Conservation (phyloP, 371 early-diverging fungal genomes). For the Zopfochytrium polystomum region DNA sequence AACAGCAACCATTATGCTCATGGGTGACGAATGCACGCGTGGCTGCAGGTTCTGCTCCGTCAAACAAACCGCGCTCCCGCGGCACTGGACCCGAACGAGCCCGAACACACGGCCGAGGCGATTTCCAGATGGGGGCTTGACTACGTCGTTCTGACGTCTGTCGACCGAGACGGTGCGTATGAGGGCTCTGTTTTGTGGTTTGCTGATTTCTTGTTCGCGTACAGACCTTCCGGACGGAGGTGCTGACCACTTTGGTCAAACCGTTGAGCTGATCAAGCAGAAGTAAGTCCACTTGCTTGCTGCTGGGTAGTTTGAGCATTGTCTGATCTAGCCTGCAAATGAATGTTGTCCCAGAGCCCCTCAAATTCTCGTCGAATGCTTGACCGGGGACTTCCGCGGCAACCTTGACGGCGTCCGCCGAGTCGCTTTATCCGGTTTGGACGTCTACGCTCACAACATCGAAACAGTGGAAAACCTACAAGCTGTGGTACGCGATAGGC, state of each 20-base stretch:
- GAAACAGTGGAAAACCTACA: slow-evolving; percentile 94
- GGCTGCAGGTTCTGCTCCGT: slow-evolving; percentile 98
- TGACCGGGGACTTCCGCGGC: slow-evolving; percentile 94
- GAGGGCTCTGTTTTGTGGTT: neutral
- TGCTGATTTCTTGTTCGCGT: neutral
- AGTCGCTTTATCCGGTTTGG: slow-evolving; percentile 87
- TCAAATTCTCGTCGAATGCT: slow-evolving; percentile 90
- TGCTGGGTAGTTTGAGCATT: too few relatives aligned
- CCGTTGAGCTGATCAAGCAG: slow-evolving; percentile 79
- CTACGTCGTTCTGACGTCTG: slow-evolving; percentile 95
- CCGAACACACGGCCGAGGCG: slow-evolving; percentile 92
- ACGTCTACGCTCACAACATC: slow-evolving; percentile 98
- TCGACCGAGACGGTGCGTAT: slow-evolving; percentile 84
- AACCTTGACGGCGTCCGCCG: slow-evolving; percentile 69
- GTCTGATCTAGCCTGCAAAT: too few relatives aligned
- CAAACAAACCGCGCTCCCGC: slow-evolving; percentile 88
- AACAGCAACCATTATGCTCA: slow-evolving; percentile 96
- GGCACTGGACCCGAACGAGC: slow-evolving; percentile 89
- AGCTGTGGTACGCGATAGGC: slow-evolving; percentile 88
- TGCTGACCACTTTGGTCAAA: slow-evolving; percentile 89
- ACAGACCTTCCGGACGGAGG: slow-evolving; percentile 90
- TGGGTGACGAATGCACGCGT: slow-evolving; percentile 98
- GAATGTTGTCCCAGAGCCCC: slow-evolving; percentile 63
- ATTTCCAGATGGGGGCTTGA: slow-evolving; percentile 94
- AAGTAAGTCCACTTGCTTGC: slow-evolving; percentile 50